A percentile compares a stretch with the other conserved stretches of the same genome.
Evolutionary conservation across 306 rosid species (phyloP).

Genomic region (Canavalia ensiformis): DNA sequence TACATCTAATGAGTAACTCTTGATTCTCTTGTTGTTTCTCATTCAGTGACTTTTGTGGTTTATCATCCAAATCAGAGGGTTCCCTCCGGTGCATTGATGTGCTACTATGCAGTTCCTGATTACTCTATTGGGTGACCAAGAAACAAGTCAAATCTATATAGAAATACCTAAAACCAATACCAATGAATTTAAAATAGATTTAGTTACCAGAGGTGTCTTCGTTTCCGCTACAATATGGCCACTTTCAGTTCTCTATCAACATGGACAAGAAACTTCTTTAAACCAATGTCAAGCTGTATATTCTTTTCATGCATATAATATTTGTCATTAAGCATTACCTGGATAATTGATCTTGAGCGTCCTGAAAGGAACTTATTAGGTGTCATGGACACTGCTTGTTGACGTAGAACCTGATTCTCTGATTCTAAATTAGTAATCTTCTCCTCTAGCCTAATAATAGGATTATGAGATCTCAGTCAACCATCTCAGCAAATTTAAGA

Average conservation of each 20-base stretch:
- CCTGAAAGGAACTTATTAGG: slow-evolving; percentile 83
- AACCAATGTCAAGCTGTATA: slow-evolving; percentile 36
- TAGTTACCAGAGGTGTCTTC: slow-evolving; percentile 70
- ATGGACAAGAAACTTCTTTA: slow-evolving; percentile 48
- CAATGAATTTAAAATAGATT: slow-evolving; percentile 39
- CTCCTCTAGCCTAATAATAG: slow-evolving; percentile 76
- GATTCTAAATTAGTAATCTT: slow-evolving; percentile 80
- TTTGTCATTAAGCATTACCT: slow-evolving; percentile 59
- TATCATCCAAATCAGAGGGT: slow-evolving; percentile 58
- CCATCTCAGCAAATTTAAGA: slow-evolving; percentile 38
- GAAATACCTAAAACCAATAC: slow-evolving; percentile 37
- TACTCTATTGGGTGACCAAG: slow-evolving; percentile 49
- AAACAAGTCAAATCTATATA: slow-evolving; percentile 46
- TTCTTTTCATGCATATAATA: slow-evolving; percentile 29
- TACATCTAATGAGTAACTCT: slow-evolving; percentile 64
- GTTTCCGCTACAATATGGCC: slow-evolving; percentile 66
- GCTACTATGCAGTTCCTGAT: slow-evolving; percentile 70
- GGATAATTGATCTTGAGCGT: slow-evolving; percentile 79
- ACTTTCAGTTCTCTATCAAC: slow-evolving; percentile 78
- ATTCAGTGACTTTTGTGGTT: slow-evolving; percentile 61
- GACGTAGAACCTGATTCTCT: slow-evolving; percentile 81
- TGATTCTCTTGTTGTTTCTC: slow-evolving; percentile 71
- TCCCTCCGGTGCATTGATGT: slow-evolving; percentile 72
- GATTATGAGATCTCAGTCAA: slow-evolving; percentile 50
- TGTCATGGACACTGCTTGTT: slow-evolving; percentile 86